Conservation (phyloP, 306 rosid genomes). For the Psophocarpus tetragonolobus region DNA sequence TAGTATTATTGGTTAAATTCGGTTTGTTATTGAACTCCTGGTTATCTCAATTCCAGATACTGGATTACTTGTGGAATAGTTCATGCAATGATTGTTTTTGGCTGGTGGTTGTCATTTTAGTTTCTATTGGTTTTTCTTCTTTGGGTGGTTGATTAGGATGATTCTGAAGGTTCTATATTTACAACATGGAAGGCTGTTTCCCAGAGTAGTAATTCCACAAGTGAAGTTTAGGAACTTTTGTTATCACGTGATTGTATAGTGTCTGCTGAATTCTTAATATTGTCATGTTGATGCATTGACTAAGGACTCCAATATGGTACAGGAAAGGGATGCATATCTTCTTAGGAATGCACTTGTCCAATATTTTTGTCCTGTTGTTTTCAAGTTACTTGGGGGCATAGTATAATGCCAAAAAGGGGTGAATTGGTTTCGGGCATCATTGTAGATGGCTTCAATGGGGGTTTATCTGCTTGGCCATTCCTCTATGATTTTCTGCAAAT, state of each 20-base stretch:
- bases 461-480: conserved; percentile 29
- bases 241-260: conserved; percentile 33
- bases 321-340: conserved; percentile 27
- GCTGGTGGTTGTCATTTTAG: background rate
- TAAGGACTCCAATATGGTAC: conserved; percentile 23
- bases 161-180: background rate
- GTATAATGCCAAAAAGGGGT: conserved; percentile 1
- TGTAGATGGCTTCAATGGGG: conserved; percentile 26
- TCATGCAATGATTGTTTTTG: background rate
- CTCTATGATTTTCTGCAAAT: conserved; percentile 23
- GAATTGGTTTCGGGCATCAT: conserved; percentile 14
- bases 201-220: background rate
- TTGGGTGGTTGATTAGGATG: background rate
- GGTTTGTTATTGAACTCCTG: conserved; percentile 36
- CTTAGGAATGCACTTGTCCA: conserved; percentile 31
- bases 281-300: conserved; percentile 28
- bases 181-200: background rate
- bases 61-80: background rate
- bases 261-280: conserved; percentile 26
- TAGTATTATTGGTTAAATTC: conserved; percentile 23
- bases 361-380: conserved; percentile 14
- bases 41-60: conserved; percentile 12
- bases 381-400: conserved; percentile 29
- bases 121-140: background rate
- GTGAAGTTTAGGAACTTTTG: conserved; percentile 31